Evolutionary conservation across 495 filamentous ascomycete species (phyloP).

Genomic region (Annulohypoxylon moriforme): DNA sequence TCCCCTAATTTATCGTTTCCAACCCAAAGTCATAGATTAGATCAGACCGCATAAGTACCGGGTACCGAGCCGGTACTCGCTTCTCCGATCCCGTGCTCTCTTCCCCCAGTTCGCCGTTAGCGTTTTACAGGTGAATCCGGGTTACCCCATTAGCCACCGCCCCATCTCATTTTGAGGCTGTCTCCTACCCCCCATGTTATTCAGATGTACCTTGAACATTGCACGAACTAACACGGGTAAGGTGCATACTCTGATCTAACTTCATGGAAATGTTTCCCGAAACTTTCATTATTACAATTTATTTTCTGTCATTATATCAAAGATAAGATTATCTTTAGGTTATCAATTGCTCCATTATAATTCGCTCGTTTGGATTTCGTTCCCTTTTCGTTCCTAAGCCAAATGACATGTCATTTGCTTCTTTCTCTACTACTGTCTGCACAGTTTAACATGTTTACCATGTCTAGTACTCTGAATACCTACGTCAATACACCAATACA

Average conservation of each 20-base stretch:
- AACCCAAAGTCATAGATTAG: constrained; percentile 38
- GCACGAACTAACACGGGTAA: constrained; percentile 26
- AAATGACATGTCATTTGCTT: constrained; percentile 47
- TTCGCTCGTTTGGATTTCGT: constrained; percentile 31
- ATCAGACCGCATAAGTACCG: constrained; percentile 36
- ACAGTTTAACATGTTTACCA: background rate
- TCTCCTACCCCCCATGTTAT: constrained; percentile 18
- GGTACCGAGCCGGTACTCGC: constrained; percentile 24
- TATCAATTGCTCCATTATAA: constrained; percentile 50
- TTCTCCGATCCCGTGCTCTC: constrained; percentile 26
- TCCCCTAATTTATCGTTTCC: constrained; percentile 29
- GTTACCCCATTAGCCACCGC: constrained; percentile 27
- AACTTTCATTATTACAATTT: constrained; percentile 41
- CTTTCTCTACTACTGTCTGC: constrained; percentile 15
- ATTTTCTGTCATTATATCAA: constrained; percentile 44
- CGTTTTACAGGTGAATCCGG: constrained; percentile 11
- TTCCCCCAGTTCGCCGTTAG: constrained; percentile 20
- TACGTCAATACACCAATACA: constrained; percentile 12
- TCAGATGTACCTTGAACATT: constrained; percentile 30
- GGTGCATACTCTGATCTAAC: constrained; percentile 38
- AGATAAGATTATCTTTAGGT: constrained; percentile 50
- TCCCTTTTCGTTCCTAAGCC: constrained; percentile 36
- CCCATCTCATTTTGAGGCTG: constrained; percentile 41
- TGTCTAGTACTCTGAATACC: constrained; percentile 21
- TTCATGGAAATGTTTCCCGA: constrained; percentile 37